Evolutionary conservation across 2,329 filamentous ascomycete genomes (phyloP), one percentile per base, ranked within the genome.

Genomic region (Fusarium torreyae): DNA sequence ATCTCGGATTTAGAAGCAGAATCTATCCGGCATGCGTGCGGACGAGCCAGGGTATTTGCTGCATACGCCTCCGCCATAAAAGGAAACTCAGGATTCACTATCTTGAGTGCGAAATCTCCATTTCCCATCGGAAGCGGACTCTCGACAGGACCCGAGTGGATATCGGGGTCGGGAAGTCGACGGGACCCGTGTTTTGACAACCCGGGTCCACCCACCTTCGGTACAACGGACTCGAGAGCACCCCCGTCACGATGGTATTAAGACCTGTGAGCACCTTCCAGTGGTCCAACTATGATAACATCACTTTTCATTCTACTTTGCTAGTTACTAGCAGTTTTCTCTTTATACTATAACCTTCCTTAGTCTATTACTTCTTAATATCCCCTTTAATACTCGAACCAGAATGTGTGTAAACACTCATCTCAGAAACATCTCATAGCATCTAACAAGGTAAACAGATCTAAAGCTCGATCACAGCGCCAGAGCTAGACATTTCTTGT

Each of bases 121-220:
- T 26, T 17, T 34, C 20, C 43, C 31, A 20, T 26, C n/a, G 56
- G 44, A 13, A 31, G 61, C 68, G 67, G 67, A 40, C 54, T 53
- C 38, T 52, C 24, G 46, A 17, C 22, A 53, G 24, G 26, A 44
- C 55, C 68, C 68, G 63, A 66, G 57, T 33, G 28, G 50, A 33
- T 50, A 36, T 44, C 66, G 66, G 66, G 44, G 57, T 59, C 67
- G 66, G 67, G 63, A 36, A 63, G 44, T 69, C 44, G 52, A 63
- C 53, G 52, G 62, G 43, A 43, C 50, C 67, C 67, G 67, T 70
- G 44, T 24, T 17, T 44, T 43, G 56, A 43, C 6, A 44, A 17
- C 13, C 57, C 66, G 52, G 61, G 14, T 46, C 28, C 57, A 63
- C 57, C 14, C 18, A 48, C 34, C 40, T 34, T 66, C 66, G 66